These are phyloP conservation scores for Mucor piriformis DNA, from an alignment of 371 early-diverging fungal species.

Conservation along the genomic window DNA sequence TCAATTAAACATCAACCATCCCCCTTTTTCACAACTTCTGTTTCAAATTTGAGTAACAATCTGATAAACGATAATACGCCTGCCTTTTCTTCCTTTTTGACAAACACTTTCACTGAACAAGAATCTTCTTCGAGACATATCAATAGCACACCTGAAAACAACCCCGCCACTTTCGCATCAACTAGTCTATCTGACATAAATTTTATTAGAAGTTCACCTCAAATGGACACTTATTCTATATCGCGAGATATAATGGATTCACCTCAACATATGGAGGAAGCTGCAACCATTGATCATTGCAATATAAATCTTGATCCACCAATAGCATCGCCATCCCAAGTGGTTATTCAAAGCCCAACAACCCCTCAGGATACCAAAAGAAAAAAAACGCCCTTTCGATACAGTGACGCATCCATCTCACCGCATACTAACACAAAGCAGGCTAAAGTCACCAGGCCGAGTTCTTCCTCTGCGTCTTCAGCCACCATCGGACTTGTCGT, in stretches of 20 bases:
- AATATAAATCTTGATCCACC: neutral
- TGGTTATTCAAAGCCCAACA: neutral
- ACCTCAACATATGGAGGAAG: no score
- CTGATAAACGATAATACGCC: neutral
- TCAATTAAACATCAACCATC: constrained; percentile 9
- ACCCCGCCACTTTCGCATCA: neutral
- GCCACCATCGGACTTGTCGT: constrained; percentile 12
- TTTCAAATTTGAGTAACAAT: constrained; percentile 1
- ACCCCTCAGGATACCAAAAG: neutral
- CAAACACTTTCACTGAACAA: neutral
- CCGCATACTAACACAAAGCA: neutral
- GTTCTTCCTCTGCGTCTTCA: constrained; percentile 17
- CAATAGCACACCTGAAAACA: neutral
- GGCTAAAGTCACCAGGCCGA: constrained; percentile 10
- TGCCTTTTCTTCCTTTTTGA: neutral
- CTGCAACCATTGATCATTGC: no score
- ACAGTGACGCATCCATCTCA: neutral
- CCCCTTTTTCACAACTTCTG: constrained; percentile 13
- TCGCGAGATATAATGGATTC: no score
- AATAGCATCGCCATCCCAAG: neutral
- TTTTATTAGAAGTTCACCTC: no score
- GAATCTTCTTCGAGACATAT: neutral
- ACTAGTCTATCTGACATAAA: no score
- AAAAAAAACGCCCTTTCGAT: neutral
- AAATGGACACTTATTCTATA: no score